Evolutionary conservation across 139 green algal species (phyloP).

Genomic region (Prasinococcaceae sp.): DNA sequence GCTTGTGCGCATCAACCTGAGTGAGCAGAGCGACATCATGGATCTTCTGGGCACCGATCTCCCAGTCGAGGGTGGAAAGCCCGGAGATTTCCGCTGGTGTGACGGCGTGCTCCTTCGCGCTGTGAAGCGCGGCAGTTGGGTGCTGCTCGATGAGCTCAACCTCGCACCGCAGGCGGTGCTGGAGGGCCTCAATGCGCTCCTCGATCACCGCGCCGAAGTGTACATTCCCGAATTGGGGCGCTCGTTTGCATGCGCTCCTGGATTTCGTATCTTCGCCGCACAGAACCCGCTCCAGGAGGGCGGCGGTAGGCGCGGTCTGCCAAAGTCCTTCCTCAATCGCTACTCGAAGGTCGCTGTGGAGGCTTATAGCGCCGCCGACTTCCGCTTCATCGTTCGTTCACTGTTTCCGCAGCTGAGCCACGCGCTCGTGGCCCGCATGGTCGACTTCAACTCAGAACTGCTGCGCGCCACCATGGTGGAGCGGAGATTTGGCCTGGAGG

Average conservation of each 20-base stretch:
- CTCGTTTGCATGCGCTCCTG: constrained; percentile 49
- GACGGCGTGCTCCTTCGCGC: constrained; percentile 86
- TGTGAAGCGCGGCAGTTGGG: constrained; percentile 72
- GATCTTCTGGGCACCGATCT: constrained; percentile 94
- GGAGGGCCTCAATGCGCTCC: constrained; percentile 79
- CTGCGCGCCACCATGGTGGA: constrained; percentile 34
- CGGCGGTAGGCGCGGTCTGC: constrained; percentile 86
- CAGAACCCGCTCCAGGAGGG: constrained; percentile 81
- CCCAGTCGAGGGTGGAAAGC: constrained; percentile 54
- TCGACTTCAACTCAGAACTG: constrained; percentile 52
- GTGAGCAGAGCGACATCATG: constrained; percentile 91
- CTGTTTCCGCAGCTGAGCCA: constrained; percentile 56
- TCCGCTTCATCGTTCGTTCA: constrained; percentile 50
- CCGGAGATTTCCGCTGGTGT: constrained; percentile 80
- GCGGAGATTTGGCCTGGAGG: constrained; percentile 44
- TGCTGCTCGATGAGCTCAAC: constrained; percentile 98
- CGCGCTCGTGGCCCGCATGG: constrained; percentile 48
- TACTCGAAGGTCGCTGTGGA: constrained; percentile 76
- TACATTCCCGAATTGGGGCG: constrained; percentile 85
- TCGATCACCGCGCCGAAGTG: constrained; percentile 85
- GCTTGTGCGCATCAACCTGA: constrained; percentile 85
- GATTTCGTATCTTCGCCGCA: constrained; percentile 52
- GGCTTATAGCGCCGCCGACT: constrained; percentile 52
- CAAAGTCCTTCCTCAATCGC: constrained; percentile 90
- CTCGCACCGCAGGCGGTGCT: constrained; percentile 81